Evolutionary conservation across 2,329 filamentous ascomycete genomes (phyloP).

Genomic region (Fusarium sp.): DNA sequence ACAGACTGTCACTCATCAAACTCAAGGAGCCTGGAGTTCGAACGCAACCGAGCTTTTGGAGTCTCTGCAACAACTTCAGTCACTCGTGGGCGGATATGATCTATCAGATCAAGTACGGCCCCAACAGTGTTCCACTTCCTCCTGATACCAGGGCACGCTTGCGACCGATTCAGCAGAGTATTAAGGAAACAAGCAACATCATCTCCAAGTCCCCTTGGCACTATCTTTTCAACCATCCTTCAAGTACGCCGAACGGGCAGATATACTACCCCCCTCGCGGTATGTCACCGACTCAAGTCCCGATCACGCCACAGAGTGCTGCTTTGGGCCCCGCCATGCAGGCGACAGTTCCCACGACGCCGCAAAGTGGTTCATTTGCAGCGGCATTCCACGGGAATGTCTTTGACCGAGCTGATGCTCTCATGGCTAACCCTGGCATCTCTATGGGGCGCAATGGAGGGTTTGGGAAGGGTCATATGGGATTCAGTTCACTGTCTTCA

Average conservation of each 20-base stretch:
- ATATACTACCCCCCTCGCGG: conserved; percentile 41
- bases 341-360: conserved; percentile 84
- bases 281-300: conserved; percentile 55
- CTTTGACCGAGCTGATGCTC: conserved; percentile 69
- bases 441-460: conserved; percentile 66
- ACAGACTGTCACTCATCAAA: conserved; percentile 81
- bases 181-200: conserved; percentile 81
- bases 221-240: conserved; percentile 52
- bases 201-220: conserved; percentile 73
- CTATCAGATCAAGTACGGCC: conserved; percentile 66
- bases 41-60: conserved; percentile 71
- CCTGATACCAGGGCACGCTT: conserved; percentile 79
- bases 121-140: conserved; percentile 65
- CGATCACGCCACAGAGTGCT: conserved; percentile 89
- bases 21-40: conserved; percentile 84
- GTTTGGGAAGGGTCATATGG: conserved; percentile 57
- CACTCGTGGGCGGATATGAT: conserved; percentile 77
- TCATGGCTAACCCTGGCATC: conserved; percentile 68
- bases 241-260: conserved; percentile 30
- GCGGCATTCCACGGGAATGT: conserved; percentile 67
- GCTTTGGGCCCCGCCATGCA: conserved; percentile 91
- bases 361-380: conserved; percentile 68
- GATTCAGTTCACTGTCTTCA: conserved; percentile 55
- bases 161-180: conserved; percentile 82
- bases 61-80: conserved; percentile 80